Evolutionary conservation across 2,329 filamentous ascomycete genomes (phyloP).

Genomic region (Aspergillus pseudoterreus): DNA sequence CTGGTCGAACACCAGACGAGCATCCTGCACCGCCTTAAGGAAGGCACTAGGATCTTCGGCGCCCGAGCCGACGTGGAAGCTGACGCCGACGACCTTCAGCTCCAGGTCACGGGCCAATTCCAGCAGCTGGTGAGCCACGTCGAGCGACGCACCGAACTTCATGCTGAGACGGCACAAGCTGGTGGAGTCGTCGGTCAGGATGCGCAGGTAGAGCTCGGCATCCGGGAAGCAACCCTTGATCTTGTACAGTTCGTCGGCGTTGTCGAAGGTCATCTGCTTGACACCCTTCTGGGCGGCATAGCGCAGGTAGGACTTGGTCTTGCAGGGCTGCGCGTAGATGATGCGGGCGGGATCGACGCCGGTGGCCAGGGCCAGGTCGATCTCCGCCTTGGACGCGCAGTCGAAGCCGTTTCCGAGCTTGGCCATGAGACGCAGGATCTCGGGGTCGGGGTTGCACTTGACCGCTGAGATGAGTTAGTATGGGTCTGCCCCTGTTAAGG

Average conservation of each 20-base stretch:
- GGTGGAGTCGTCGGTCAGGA: constrained; percentile 92
- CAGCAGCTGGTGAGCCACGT: constrained; percentile 73
- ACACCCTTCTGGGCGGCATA: constrained; percentile 81
- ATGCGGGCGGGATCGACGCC: constrained; percentile 85
- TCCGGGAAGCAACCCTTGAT: constrained; percentile 86
- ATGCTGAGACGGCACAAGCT: constrained; percentile 92
- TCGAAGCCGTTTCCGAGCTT: constrained; percentile 92
- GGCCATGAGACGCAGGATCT: constrained; percentile 82
- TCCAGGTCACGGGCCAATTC: constrained; percentile 74
- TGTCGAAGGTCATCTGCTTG: constrained; percentile 99
- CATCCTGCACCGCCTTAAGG: constrained; percentile 84
- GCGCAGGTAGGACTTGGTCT: constrained; percentile 96
- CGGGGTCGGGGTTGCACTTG: constrained; percentile 96
- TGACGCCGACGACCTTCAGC: constrained; percentile 90
- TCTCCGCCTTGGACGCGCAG: constrained; percentile 96
- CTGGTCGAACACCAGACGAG: constrained; percentile 83
- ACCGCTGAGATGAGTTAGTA: constrained; percentile 59
- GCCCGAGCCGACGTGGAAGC: constrained; percentile 96
- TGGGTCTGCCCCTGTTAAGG: too few species aligned
- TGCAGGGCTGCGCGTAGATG: constrained; percentile 99
- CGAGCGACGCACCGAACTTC: constrained; percentile 93
- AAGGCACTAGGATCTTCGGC: constrained; percentile 92
- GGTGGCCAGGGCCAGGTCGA: constrained; percentile 81
- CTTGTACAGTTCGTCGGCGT: constrained; percentile 96
- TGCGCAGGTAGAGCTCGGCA: constrained; percentile 89